These are phyloP conservation scores for Carpinus fangiana DNA, from an alignment of 306 rosid species.

Conservation along the genomic window DNA sequence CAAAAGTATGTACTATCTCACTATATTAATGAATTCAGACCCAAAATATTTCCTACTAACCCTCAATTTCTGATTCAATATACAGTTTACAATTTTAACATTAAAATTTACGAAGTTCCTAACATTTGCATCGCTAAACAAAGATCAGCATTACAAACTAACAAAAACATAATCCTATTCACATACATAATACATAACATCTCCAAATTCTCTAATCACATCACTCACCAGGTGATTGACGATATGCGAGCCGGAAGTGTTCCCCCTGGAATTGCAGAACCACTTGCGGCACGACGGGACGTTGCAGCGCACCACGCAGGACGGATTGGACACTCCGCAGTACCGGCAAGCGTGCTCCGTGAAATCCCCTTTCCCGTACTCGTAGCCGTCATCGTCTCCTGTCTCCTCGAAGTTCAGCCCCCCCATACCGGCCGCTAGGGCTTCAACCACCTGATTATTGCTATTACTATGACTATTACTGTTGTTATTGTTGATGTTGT, in stretches of 20 bases:
- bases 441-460: constrained; percentile 76
- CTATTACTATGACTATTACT: constrained; percentile 31
- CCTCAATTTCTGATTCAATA: neutral
- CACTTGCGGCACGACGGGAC: constrained; percentile 97
- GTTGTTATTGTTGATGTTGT: neutral
- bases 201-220: neutral
- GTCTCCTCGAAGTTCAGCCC: constrained; percentile 94
- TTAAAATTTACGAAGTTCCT: neutral
- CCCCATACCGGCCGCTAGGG: constrained; percentile 79
- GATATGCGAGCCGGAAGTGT: constrained; percentile 96
- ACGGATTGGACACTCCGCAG: constrained; percentile 96
- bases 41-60: neutral
- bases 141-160: neutral
- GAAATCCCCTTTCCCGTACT: constrained; percentile 87
- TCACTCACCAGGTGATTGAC: constrained; percentile 93
- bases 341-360: constrained; percentile 95
- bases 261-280: constrained; percentile 97
- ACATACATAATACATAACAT: neutral
- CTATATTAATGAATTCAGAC: neutral
- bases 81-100: neutral
- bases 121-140: neutral
- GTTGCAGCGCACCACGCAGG: constrained; percentile 97
- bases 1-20: neutral
- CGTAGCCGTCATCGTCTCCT: constrained; percentile 84
- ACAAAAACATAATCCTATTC: neutral